Conservation (phyloP, 2,329 filamentous ascomycete genomes). For the Aspergillus melleus region DNA sequence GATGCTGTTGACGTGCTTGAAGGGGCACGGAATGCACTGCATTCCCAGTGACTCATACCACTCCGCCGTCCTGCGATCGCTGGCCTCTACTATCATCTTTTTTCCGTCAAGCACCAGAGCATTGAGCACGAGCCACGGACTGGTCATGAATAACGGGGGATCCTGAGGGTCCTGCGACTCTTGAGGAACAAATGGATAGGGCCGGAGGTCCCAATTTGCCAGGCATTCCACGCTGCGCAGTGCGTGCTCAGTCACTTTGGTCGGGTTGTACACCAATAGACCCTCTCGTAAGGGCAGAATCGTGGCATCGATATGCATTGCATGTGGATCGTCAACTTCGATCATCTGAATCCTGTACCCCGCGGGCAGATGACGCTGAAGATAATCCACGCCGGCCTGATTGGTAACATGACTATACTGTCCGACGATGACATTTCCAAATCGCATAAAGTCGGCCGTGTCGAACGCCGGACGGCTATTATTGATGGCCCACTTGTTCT, state of each 20-base stretch:
- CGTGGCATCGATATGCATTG: constrained; percentile 36
- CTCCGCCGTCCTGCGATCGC: not conserved
- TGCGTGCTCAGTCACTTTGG: too few species aligned
- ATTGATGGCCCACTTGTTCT: constrained; percentile 30
- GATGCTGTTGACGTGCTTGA: constrained; percentile 34
- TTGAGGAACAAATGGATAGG: not conserved
- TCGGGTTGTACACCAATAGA: too few species aligned
- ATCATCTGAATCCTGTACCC: constrained; percentile 33
- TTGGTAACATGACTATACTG: constrained; percentile 38
- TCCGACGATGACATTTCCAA: constrained; percentile 32
- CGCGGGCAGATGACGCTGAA: constrained; percentile 23
- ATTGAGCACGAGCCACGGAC: not conserved
- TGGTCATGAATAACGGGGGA: not conserved
- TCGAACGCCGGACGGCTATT: constrained; percentile 36
- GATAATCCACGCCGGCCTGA: constrained; percentile 31
- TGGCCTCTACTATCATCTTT: not conserved
- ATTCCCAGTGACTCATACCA: constrained; percentile 15
- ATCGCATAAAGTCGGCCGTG: constrained; percentile 37
- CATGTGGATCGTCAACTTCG: constrained; percentile 24
- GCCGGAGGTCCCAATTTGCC: too few species aligned
- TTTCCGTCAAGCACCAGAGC: not conserved
- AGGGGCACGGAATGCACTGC: constrained; percentile 26
- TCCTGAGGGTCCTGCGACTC: not conserved
- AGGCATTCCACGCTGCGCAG: too few species aligned
- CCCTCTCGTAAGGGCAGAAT: constrained; percentile 30